Conservation (phyloP, 2,329 filamentous ascomycete genomes). For the Aureobasidium sp. region DNA sequence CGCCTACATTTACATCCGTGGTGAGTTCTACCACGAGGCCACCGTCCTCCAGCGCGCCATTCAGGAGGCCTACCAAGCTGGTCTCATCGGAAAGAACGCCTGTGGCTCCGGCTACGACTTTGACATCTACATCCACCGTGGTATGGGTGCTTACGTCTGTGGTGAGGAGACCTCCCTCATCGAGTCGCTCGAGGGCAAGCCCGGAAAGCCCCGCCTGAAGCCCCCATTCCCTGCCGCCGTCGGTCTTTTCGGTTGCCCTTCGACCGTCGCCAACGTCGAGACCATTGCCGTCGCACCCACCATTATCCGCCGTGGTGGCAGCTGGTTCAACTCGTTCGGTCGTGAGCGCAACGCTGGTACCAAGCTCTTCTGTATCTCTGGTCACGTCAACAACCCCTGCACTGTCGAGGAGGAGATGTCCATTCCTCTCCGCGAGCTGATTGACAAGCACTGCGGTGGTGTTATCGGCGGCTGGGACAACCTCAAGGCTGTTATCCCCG, state of each 20-base stretch:
- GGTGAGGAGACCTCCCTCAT: constrained; percentile 98
- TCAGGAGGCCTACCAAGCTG: constrained; percentile 92
- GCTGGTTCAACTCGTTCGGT: constrained; percentile 89
- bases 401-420: constrained; percentile 99
- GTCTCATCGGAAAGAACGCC: constrained; percentile 95
- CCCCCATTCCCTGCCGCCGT: constrained; percentile 96
- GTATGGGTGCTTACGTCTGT: constrained; percentile 95
- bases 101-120: constrained; percentile 97
- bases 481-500: constrained; percentile 86
- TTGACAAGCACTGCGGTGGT: constrained; percentile 96
- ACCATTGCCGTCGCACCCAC: constrained; percentile 92
- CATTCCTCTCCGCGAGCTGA: constrained; percentile 88
- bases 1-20: constrained; percentile 98
- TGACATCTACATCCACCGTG: constrained; percentile 92
- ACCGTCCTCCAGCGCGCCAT: constrained; percentile 89
- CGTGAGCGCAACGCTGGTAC: constrained; percentile 95
- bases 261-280: constrained; percentile 96
- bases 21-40: constrained; percentile 95
- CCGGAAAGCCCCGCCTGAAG: constrained; percentile 96
- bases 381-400: constrained; percentile 96
- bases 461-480: constrained; percentile 98
- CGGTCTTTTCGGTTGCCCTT: constrained; percentile 95
- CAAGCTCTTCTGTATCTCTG: constrained; percentile 97
- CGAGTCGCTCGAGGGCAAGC: constrained; percentile 96
- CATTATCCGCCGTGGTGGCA: constrained; percentile 83